Evolutionary conservation across 2,329 filamentous ascomycete species (phyloP), one percentile per base, ranked within the genome.

Genomic region (Penicillium sp.): DNA sequence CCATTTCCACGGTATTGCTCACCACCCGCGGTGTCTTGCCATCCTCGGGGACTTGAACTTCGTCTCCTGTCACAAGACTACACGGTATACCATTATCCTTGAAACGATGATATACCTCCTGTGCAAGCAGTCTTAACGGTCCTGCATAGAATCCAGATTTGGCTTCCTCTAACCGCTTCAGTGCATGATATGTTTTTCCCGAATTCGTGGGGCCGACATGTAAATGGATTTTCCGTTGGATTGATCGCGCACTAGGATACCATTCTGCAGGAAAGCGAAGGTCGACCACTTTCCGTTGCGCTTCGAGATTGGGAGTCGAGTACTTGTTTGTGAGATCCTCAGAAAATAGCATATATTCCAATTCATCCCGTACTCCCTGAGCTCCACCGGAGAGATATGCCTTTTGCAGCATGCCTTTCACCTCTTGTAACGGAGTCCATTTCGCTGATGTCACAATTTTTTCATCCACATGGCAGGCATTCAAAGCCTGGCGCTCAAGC

Each of bases 161-260:
- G 2, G 88, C 87, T 48, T 84, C 80, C 70, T 97, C 90, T 11
- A 99, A 81, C 12, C 89, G 86, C 74, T 96, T 88, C 60, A 99
- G 77, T 0, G 94, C 95, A 69, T 92, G 89, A 70, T 97, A 99
- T 0, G 95, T 99, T 79, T 99, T 99, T 54, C 94, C 94, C 0
- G 94, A 97, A 73, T 99, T 99, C 2, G 94, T 99, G 1, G 94
- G 94, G 0, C 94, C 94, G 48, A 99, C 92, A 67, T 99, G 94
- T 20, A 99, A 79, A 76, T 97, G 91, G 40, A 99, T 83, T 0
- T 85, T 93, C 43, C 94, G 83, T 67, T 92, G 89, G 65, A 94
- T 80, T 44, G 85, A 81, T 55, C 95, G 84, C 1, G 94, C 94
- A 4, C 84, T 86, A 0, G 93, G 91, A 69, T 88, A 97, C 93